Conservation (phyloP, 2,329 filamentous ascomycete genomes). For the Setomelanomma holmii region DNA sequence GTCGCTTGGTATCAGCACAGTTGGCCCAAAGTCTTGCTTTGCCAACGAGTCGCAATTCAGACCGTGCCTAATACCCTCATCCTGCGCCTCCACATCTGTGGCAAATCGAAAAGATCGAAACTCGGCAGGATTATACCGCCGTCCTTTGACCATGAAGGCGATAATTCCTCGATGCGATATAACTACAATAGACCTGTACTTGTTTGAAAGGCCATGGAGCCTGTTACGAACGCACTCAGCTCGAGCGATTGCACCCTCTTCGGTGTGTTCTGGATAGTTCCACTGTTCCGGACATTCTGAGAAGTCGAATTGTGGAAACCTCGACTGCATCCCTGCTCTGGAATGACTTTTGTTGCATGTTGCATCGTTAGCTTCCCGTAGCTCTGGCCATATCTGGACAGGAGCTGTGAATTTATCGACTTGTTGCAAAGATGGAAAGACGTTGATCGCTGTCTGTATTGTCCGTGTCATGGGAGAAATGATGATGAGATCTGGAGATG, state of each 20-base stretch:
- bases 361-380: conserved; percentile 25
- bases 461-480: conserved; percentile 35
- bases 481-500: conserved; percentile 24
- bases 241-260: conserved; percentile 11
- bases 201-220: conserved; percentile 12
- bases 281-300: conserved; percentile 17
- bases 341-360: conserved; percentile 24
- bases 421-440: conserved; percentile 17
- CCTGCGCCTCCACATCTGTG: conserved; percentile 11
- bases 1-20: conserved; percentile 17
- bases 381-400: conserved; percentile 30
- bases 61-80: conserved; percentile 12
- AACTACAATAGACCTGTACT: conserved; percentile 20
- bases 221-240: conserved; percentile 22
- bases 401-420: not conserved
- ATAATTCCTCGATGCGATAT: conserved; percentile 29
- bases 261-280: conserved; percentile 20
- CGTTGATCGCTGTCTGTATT: conserved; percentile 29
- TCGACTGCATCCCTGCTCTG: conserved; percentile 11
- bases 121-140: conserved; percentile 23
- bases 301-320: conserved; percentile 28
- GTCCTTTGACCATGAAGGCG: conserved; percentile 21
- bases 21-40: conserved; percentile 29
- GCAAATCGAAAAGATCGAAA: conserved; percentile 23
- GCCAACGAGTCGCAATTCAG: conserved; percentile 16